These are phyloP conservation scores for Debaryomyces hansenii DNA, from an alignment of 805 yeast species.

Conservation along the genomic window DNA sequence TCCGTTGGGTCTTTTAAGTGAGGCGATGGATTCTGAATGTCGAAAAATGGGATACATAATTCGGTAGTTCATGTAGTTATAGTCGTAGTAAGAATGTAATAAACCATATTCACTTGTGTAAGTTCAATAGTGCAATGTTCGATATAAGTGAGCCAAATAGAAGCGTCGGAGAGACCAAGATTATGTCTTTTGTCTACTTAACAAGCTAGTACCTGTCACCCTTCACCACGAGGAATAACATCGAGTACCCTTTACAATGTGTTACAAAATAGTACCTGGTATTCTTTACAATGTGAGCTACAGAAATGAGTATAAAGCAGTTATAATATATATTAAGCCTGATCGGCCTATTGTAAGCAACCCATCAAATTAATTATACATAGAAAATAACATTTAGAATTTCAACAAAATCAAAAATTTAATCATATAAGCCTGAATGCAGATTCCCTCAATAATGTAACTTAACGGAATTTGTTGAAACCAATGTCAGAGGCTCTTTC, in stretches of 20 bases:
- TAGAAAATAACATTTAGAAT: slow-evolving; percentile 9
- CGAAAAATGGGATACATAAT: slow-evolving; percentile 49
- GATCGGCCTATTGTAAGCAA: slow-evolving; percentile 1
- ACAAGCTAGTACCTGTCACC: no score
- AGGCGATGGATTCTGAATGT: slow-evolving; percentile 61
- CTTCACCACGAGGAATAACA: no score
- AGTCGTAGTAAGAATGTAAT: not conserved
- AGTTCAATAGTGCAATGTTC: no score
- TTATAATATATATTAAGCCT: slow-evolving; percentile 4
- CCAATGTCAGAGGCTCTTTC: slow-evolving; percentile 99
- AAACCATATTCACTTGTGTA: no score
- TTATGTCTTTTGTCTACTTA: no score
- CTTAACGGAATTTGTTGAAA: slow-evolving; percentile 97
- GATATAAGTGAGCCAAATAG: no score
- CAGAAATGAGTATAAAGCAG: not conserved
- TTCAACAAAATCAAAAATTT: slow-evolving; percentile 5
- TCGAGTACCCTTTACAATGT: no score
- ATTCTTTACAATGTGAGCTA: not conserved
- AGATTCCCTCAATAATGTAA: slow-evolving; percentile 3
- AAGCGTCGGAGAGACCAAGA: no score
- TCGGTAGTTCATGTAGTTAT: not conserved
- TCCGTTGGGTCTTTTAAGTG: slow-evolving; percentile 51
- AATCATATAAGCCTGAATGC: slow-evolving; percentile 1
- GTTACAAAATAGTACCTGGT: no score
- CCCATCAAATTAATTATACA: slow-evolving; percentile 15